Evolutionary conservation across 2,329 filamentous ascomycete genomes (phyloP).

Genomic region (Calcarisporium arbuscula): DNA sequence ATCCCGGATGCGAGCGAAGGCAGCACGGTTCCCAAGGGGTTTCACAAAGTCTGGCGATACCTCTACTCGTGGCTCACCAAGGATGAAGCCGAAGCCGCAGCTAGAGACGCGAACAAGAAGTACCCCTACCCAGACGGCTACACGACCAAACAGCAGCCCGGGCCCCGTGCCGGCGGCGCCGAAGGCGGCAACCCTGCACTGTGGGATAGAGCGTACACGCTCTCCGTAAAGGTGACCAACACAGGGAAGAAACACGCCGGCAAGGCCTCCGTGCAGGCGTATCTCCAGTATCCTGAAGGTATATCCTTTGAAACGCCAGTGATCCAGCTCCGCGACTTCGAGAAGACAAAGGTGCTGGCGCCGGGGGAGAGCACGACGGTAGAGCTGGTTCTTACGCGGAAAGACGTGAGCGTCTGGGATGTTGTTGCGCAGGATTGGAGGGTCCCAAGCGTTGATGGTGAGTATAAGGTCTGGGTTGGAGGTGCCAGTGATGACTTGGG

Average conservation of each 20-base stretch:
- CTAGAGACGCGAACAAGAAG: constrained; percentile 25
- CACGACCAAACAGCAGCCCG: constrained; percentile 37
- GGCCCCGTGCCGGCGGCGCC: constrained; percentile 58
- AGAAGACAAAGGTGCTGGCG: constrained; percentile 53
- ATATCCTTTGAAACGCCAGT: constrained; percentile 54
- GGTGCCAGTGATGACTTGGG: constrained; percentile 28
- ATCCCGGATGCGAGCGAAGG: constrained; percentile 49
- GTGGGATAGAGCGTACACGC: constrained; percentile 42
- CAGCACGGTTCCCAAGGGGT: constrained; percentile 51
- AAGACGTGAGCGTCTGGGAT: constrained; percentile 71
- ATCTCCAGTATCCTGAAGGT: constrained; percentile 35
- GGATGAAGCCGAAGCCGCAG: constrained; percentile 32
- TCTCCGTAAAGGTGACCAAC: constrained; percentile 46
- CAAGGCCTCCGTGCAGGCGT: constrained; percentile 40
- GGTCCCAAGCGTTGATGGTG: constrained; percentile 29
- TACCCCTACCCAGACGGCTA: constrained; percentile 65
- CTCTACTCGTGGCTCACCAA: constrained; percentile 60
- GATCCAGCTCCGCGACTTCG: constrained; percentile 65
- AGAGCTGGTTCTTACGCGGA: constrained; percentile 53
- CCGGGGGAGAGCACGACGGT: constrained; percentile 48
- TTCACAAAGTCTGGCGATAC: constrained; percentile 57
- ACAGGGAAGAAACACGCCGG: constrained; percentile 36
- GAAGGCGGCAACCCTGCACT: constrained; percentile 63
- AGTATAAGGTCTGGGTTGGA: constrained; percentile 33
- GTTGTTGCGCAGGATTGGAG: constrained; percentile 63